phyloP scores from a whole-genome alignment of 805 yeast genomes.

The Priceomyces castillae region DNA sequence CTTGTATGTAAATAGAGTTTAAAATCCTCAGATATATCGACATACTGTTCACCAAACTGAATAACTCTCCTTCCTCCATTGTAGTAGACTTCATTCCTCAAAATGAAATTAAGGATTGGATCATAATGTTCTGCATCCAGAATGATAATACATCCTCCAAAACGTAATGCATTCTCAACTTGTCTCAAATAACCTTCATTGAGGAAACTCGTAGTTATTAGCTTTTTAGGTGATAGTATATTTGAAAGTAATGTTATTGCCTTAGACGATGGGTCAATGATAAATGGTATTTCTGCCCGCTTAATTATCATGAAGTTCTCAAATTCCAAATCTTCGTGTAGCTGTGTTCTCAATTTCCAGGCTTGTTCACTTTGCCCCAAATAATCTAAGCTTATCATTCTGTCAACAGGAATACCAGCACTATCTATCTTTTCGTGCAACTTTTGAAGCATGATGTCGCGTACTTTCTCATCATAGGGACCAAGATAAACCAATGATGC shows the following conservation, averaged over 20 bases:
- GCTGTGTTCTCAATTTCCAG: constrained; percentile 51
- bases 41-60: constrained; percentile 55
- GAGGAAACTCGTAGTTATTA: constrained; percentile 65
- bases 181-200: constrained; percentile 64
- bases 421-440: constrained; percentile 38
- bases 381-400: constrained; percentile 32
- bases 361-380: constrained; percentile 41
- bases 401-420: constrained; percentile 39
- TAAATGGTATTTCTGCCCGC: constrained; percentile 44
- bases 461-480: constrained; percentile 44
- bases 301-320: constrained; percentile 62
- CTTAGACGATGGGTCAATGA: constrained; percentile 70
- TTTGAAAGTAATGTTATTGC: constrained; percentile 41
- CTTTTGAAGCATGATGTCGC: constrained; percentile 31
- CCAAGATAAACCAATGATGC: constrained; percentile 65
- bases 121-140: constrained; percentile 81
- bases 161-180: constrained; percentile 75
- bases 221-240: constrained; percentile 26
- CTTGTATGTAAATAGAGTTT: constrained; percentile 57
- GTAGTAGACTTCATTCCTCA: constrained; percentile 56
- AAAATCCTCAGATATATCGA: constrained; percentile 69
- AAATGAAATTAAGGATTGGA: constrained; percentile 63
- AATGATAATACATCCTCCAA: constrained; percentile 73
- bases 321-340: constrained; percentile 56
- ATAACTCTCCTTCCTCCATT: constrained; percentile 72